Base-by-base conservation (phyloP, 176 grass and related monocot species). In the Oryza meyeriana region DNA sequence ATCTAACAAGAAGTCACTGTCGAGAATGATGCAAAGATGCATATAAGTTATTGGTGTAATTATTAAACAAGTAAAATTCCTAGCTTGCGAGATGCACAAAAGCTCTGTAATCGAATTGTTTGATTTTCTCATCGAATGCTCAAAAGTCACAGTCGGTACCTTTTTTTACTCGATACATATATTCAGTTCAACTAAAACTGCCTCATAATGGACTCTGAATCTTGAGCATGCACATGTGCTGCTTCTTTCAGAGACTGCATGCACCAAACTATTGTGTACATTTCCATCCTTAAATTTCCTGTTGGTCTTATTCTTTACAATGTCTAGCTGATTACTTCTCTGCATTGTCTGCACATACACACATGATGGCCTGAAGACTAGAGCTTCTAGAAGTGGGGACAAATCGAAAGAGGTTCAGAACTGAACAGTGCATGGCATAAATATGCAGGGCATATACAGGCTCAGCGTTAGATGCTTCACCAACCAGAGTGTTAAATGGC, bases 401-500 rank as follows among this genome's bases (percentile, higher is more conserved):
- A 73, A 8, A 59, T 68, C 33, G 24, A 6, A 9, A 17, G 12
- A 17, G 26, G 0, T 14, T 10, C 20, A 55, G 18, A 26, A 47
- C 38, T 12, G 44, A 66, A 22, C 69, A 31, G 66, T 61, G 7
- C 0, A 35, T 28, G 28, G n/a, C 1, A 82, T 78, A 28, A 86
- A 73, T 48, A 72, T 8, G 35, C 44, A 3, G 36, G 63, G 47
- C 63, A 80, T 14, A 40, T 69, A 69, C 87, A 84, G 70, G 63
- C 38, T 61, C 59, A 61, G 36, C 58, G 66, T 59, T 67, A 65
- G 78, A 82, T 67, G 73, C 28, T 4, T 78, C 72, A 82, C 72
- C 73, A 78, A 89, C 73, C 61, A 25, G 16, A 16, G 36, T 27
- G 27, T 86, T 61, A 86, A 78, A 82, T 20, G 34, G 8, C 73